phyloP scores from a whole-genome alignment of 2,329 filamentous ascomycete genomes.

The Epichloe brachyelytri region DNA sequence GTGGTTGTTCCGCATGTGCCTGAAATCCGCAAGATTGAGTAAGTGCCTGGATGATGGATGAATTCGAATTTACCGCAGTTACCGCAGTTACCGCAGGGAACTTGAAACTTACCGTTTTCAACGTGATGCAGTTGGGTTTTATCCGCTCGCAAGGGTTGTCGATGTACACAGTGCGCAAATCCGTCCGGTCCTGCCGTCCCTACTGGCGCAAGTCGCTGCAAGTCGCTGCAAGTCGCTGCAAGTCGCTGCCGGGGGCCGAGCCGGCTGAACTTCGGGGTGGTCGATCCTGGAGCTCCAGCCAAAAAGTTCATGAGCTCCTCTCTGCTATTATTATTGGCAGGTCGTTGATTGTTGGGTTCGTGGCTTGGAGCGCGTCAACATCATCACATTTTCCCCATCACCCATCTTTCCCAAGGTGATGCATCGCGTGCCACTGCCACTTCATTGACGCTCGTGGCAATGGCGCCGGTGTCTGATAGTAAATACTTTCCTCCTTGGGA shows the following conservation, averaged over 20 bases:
- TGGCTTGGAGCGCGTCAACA: slow-evolving; percentile 20
- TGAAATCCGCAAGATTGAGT: neutral
- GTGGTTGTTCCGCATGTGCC: neutral
- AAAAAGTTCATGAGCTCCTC: slow-evolving; percentile 9
- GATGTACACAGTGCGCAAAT: neutral
- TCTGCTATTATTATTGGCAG: too few species aligned
- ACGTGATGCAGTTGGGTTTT: neutral
- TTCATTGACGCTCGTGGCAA: slow-evolving; percentile 42
- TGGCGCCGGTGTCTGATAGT: slow-evolving; percentile 58
- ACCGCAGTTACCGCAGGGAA: neutral
- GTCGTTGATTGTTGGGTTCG: too few species aligned
- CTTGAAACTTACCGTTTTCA: neutral
- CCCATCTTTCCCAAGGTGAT: slow-evolving; percentile 20
- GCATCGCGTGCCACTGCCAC: slow-evolving; percentile 25
- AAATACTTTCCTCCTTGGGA: slow-evolving; percentile 72
- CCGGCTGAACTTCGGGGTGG: slow-evolving; percentile 15
- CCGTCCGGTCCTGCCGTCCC: neutral
- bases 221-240: too few species aligned
- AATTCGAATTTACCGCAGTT: neutral
- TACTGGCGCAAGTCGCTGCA: neutral
- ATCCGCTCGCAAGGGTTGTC: neutral
- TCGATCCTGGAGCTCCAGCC: slow-evolving; percentile 13
- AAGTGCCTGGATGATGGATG: neutral
- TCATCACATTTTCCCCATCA: slow-evolving; percentile 12
- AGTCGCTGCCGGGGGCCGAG: neutral